Base-by-base conservation (phyloP, 441 rosid species). In the Gossypium schwendimanii region DNA sequence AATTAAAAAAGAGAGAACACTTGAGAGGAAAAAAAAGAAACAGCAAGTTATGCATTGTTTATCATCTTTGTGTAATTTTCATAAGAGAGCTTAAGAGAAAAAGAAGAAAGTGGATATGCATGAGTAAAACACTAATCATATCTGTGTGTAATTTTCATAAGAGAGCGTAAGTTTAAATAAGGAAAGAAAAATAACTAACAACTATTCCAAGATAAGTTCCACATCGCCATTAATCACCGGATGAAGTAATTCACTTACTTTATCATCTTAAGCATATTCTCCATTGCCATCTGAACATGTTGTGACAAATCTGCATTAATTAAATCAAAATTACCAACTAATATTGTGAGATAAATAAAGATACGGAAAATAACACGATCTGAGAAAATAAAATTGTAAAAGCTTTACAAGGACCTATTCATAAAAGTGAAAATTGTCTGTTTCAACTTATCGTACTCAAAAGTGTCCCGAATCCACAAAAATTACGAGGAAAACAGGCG, bases 241-340 rank as follows among this genome's bases (percentile, higher is more conserved):
- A 69, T 52, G 21, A 31, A 66, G 64, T 57, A 10, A 66, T n/a
- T 58, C 59, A 80, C 94, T 80, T 80, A 90, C 97, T 24, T 81
- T 59, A 80, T 89, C 93, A 87, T 80, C 87, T 89, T 92, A 69
- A 94, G 93, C 96, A 91, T 88, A 75, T 79, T 87, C 74, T 73
- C 93, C 97, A 89, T 87, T 57, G 84, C 90, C 81, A 72, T 77
- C 82, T 94, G 90, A 63, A 83, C 89, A 79, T 87, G 91, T 77
- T 88, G 97, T 14, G 94, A 89, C 88, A 85, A 75, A 79, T 94
- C 99, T 91, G 89, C 76, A 74, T 59, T n/a, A n/a, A 59, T 72
- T 7, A 61, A 47, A 63, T 47, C 61, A 21, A 61, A 70, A 20
- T 50, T 26, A 49, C 28, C 15, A 0, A 17, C n/a, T 17, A 68